Conservation (phyloP, 345 rosid species). For the Euphorbia peplus region DNA sequence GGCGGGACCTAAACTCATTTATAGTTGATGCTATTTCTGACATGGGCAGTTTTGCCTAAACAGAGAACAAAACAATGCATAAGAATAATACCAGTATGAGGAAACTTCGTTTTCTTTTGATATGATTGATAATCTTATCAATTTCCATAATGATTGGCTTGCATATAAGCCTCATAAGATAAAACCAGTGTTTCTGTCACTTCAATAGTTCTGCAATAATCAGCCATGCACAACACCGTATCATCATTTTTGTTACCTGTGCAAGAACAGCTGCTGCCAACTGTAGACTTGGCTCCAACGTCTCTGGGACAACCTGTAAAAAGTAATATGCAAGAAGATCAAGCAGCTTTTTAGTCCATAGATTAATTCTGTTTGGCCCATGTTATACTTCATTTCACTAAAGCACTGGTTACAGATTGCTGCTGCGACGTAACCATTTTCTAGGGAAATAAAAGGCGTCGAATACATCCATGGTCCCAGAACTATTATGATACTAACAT, state of each 20-base stretch:
- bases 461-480: too few relatives aligned
- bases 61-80: constrained; percentile 1
- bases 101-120: background rate
- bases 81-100: background rate
- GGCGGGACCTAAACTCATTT: constrained; percentile 90
- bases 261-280: constrained; percentile 99
- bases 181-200: constrained; percentile 8
- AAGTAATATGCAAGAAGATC: constrained; percentile 7
- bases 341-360: background rate
- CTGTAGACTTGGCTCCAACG: constrained; percentile 96
- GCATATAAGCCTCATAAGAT: too few relatives aligned
- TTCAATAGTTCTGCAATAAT: background rate
- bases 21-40: constrained; percentile 90
- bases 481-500: too few relatives aligned
- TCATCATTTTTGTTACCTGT: constrained; percentile 49
- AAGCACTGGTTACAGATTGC: background rate
- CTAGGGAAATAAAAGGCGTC: background rate
- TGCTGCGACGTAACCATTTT: background rate
- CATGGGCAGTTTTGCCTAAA: constrained; percentile 77
- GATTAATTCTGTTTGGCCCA: background rate
- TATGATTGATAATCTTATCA: background rate
- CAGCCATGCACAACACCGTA: background rate
- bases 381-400: background rate
- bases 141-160: background rate
- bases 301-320: constrained; percentile 94